These are phyloP conservation scores for Amanita rimosa DNA, from an alignment of 768 basidiomycete genomes.

Conservation along the genomic window DNA sequence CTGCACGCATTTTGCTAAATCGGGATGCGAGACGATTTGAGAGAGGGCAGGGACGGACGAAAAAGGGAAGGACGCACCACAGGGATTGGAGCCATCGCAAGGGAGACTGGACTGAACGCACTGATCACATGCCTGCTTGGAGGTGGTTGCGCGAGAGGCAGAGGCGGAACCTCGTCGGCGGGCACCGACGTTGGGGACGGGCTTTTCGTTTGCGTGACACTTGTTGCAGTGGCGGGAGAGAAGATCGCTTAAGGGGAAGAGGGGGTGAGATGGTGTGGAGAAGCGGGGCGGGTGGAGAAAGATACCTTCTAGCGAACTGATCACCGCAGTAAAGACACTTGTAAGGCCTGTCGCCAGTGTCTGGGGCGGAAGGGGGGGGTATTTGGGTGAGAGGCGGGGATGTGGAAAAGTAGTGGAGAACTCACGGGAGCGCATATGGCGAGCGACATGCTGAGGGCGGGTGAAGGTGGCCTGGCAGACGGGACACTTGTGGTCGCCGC, in stretches of 20 bases:
- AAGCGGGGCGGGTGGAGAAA: conserved; percentile 4
- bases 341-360: conserved; percentile 85
- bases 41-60: conserved; percentile 5
- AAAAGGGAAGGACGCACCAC: conserved; percentile 32
- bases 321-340: conserved; percentile 83
- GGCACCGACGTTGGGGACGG: conserved; percentile 24
- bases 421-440: conserved; percentile 88
- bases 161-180: conserved; percentile 60
- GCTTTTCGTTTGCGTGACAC: conserved; percentile 73
- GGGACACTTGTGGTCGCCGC: conserved; percentile 77
- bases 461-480: conserved; percentile 85
- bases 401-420: conserved; percentile 14
- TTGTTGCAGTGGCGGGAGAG: conserved; percentile 83
- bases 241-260: conserved; percentile 44
- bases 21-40: conserved; percentile 3
- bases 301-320: conserved; percentile 77
- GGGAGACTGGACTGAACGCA: conserved; percentile 67
- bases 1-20: conserved; percentile 61
- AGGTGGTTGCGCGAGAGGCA: conserved; percentile 62
- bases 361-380: conserved; percentile 32
- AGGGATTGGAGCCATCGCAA: conserved; percentile 73
- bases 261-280: background rate
- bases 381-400: conserved; percentile 10
- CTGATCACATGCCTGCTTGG: conserved; percentile 79
- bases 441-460: conserved; percentile 79